Percentiles rank a stretch among this genome's conserved stretches.
These are phyloP conservation scores for Flaveria trinervia DNA, from an alignment of 129 eudicot species.

Conservation along the genomic window DNA sequence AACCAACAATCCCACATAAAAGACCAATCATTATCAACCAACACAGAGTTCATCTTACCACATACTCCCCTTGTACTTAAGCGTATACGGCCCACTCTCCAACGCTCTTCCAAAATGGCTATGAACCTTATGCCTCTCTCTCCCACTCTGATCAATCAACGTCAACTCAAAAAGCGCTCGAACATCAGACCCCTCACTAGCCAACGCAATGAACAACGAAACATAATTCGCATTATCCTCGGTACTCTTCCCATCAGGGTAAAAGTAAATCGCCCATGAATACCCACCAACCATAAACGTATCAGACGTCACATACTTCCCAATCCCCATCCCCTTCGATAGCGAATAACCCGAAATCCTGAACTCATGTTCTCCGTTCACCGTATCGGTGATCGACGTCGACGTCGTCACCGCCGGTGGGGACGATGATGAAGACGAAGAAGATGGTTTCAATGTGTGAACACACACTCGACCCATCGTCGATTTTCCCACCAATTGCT, in stretches of 20 bases:
- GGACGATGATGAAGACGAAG: slow-evolving; percentile 11
- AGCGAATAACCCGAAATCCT: slow-evolving; percentile 70
- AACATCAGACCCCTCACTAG: slow-evolving; percentile 84
- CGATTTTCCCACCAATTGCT: slow-evolving; percentile 20
- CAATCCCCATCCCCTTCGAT: slow-evolving; percentile 78
- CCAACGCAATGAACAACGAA: slow-evolving; percentile 83
- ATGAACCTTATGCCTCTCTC: slow-evolving; percentile 84
- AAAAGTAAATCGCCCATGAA: slow-evolving; percentile 88
- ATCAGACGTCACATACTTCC: slow-evolving; percentile 70
- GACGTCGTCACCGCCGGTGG: slow-evolving; percentile 51
- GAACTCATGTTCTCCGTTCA: slow-evolving; percentile 76
- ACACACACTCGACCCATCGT: slow-evolving; percentile 49
- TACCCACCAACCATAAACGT: slow-evolving; percentile 79
- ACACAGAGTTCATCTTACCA: slow-evolving; percentile 45
- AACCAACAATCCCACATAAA: neutral
- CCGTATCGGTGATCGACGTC: slow-evolving; percentile 61
- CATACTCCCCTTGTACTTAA: slow-evolving; percentile 92
- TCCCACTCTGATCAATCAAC: slow-evolving; percentile 85
- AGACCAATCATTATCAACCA: neutral
- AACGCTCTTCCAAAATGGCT: slow-evolving; percentile 88
- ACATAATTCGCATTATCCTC: slow-evolving; percentile 81
- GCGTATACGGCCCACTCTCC: slow-evolving; percentile 89
- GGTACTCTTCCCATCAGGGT: slow-evolving; percentile 88
- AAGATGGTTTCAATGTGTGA: slow-evolving; percentile 38
- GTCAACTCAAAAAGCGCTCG: slow-evolving; percentile 88